A percentile compares a stretch with the other conserved stretches of the same genome.
phyloP scores from a whole-genome alignment of 192 early-diverging fungal genomes.

The Gonapodya sp. region DNA sequence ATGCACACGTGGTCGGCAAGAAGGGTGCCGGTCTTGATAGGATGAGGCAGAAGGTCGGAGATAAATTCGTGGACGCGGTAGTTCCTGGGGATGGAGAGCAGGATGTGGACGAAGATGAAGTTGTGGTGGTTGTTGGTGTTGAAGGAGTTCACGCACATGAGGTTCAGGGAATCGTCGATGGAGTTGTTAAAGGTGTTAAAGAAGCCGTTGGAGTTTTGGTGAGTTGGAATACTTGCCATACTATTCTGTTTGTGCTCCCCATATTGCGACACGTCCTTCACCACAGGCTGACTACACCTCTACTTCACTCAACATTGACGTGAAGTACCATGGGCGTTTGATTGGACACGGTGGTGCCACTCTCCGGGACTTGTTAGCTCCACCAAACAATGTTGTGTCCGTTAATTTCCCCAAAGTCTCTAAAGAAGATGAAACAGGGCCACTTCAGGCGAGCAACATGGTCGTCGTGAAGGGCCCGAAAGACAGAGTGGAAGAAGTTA shows the following conservation, averaged over 20 bases:
- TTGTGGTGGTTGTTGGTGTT: conserved; percentile 60
- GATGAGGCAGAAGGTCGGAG: conserved; percentile 42
- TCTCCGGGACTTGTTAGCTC: conserved; percentile 59
- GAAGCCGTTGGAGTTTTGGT: neutral
- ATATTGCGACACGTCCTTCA: neutral
- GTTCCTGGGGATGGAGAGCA: conserved; percentile 47
- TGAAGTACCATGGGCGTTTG: conserved; percentile 65
- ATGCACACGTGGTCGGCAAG: conserved; percentile 54
- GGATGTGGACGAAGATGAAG: conserved; percentile 51
- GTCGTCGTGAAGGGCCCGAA: conserved; percentile 73
- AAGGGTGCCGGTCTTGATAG: conserved; percentile 53
- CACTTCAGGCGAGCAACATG: conserved; percentile 21
- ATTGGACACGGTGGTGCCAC: conserved; percentile 66
- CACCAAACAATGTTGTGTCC: conserved; percentile 49
- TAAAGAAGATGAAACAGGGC: neutral
- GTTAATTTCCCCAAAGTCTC: conserved; percentile 45
- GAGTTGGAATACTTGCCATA: no score
- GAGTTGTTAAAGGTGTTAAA: neutral
- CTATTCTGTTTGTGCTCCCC: neutral
- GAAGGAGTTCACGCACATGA: neutral
- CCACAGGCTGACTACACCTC: conserved; percentile 26
- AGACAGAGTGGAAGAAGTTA: conserved; percentile 64
- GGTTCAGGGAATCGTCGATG: neutral
- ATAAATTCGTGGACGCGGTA: conserved; percentile 59
- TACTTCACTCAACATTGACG: conserved; percentile 36